Conservation (phyloP, 192 early-diverging fungal species). For the Lunasporangiospora selenospora region DNA sequence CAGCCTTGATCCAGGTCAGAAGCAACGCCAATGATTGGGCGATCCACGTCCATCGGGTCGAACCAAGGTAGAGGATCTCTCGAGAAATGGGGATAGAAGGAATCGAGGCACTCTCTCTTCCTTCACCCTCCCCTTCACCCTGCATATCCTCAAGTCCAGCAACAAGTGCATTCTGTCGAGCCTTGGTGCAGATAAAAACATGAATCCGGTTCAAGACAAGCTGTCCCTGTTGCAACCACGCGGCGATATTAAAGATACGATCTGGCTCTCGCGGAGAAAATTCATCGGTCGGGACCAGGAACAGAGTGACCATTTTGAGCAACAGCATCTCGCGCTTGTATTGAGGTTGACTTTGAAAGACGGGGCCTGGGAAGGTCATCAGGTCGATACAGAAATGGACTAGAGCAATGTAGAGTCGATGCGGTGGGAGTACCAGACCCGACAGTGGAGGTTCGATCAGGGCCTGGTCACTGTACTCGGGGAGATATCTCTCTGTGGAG, state of each 20-base stretch:
- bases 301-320: conserved; percentile 20
- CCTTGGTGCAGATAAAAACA: conserved; percentile 17
- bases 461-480: conserved; percentile 30
- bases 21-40: conserved; percentile 16
- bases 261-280: conserved; percentile 15
- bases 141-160: neutral
- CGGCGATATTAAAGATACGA: conserved; percentile 10
- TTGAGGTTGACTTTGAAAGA: conserved; percentile 13
- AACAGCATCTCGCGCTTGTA: conserved; percentile 21
- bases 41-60: conserved; percentile 32
- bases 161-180: neutral
- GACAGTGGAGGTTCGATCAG: conserved; percentile 23
- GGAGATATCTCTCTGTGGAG: conserved; percentile 5
- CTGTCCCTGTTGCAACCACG: conserved; percentile 29
- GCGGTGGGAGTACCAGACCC: conserved; percentile 29
- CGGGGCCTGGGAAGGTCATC: conserved; percentile 20
- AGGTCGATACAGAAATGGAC: conserved; percentile 41
- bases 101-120: neutral
- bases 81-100: conserved; percentile 13
- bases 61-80: conserved; percentile 19
- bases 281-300: conserved; percentile 40
- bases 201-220: conserved; percentile 19
- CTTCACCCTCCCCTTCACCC: neutral
- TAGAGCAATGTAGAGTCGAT: conserved; percentile 31
- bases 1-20: conserved; percentile 24